Base-by-base conservation (phyloP, 2,329 filamentous ascomycete species). In the Pestalotiopsis sp. region DNA sequence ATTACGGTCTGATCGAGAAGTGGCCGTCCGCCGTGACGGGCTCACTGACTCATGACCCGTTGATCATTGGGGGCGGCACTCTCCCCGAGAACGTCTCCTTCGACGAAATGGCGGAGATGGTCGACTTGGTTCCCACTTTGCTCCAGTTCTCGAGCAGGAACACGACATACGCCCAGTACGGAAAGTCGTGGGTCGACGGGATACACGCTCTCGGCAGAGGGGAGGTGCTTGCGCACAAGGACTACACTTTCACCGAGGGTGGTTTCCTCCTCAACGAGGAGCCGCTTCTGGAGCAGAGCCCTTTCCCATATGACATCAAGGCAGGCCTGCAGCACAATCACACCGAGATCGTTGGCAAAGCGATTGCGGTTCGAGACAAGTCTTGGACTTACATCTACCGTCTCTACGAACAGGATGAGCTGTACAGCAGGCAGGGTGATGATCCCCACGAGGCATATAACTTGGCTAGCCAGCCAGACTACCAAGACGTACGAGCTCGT, bases 1-100 rank as follows among this genome's bases (percentile, higher is more conserved):
- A 85, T 64, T 77, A 83, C 65, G 82, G 82, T 0, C 72, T 84
- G 13, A 81, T 85, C 24, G 82, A 85, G 71, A 85, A 85, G 67
- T 84, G 83, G 82, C 82, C 81, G 0, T 82, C 80, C 0, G 82
- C 79, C 2, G 70, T 84, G 0, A 82, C 78, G 0, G 80, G 84
- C 39, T 75, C 76, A 1, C 75, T 85, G 0, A 75, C 80, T 0
- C 81, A 80, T 17, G 80, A 83, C 64, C 83, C 82, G 0, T 73
- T 84, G 0, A 80, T 84, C 24, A 75, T 84, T 17, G 82, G 81
- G 7, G 67, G 67, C 14, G 67, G 63, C 1, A 44, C 40, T 3
- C 57, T 68, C 4, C 61, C 61, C 3, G 62, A 48, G 14, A 44
- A 24, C 5, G 22, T 62, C 20, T 38, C 57, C 4, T 30, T 65